Conservation (phyloP, 352 stramenopile genomes). For the Pythium myriotylum region DNA sequence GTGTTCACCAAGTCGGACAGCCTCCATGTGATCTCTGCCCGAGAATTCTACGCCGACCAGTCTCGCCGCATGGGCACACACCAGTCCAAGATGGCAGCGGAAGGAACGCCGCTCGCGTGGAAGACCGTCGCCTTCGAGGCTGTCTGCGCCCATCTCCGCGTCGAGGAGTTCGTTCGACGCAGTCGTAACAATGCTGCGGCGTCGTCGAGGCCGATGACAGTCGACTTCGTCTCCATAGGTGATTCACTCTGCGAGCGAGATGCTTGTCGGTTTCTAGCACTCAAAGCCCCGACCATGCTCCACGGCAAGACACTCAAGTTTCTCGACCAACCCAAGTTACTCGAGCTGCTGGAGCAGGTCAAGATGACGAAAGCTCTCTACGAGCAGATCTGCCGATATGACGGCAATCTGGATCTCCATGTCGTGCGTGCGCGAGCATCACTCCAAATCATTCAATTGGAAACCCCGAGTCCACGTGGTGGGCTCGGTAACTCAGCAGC, state of each 20-base stretch:
- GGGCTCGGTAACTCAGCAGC: not conserved
- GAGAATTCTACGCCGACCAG: slow-evolving; percentile 58
- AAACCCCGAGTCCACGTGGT: not conserved
- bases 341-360: slow-evolving; percentile 53
- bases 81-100: slow-evolving; percentile 16
- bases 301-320: slow-evolving; percentile 63
- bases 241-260: slow-evolving; percentile 61
- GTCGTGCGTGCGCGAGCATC: slow-evolving; percentile 28
- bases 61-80: slow-evolving; percentile 24
- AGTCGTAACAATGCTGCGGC: slow-evolving; percentile 12
- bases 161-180: slow-evolving; percentile 39
- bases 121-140: slow-evolving; percentile 57
- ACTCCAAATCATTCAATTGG: slow-evolving; percentile 42
- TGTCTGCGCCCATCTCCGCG: slow-evolving; percentile 49
- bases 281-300: slow-evolving; percentile 34
- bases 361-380: slow-evolving; percentile 39
- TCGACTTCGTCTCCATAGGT: slow-evolving; percentile 60
- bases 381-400: slow-evolving; percentile 44
- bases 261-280: slow-evolving; percentile 47
- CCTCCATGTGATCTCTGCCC: slow-evolving; percentile 59
- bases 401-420: slow-evolving; percentile 46
- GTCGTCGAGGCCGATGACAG: not conserved
- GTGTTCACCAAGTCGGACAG: slow-evolving; percentile 39
- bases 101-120: slow-evolving; percentile 48
- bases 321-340: slow-evolving; percentile 42